Evolutionary conservation across 1,284 basidiomycete species (phyloP), one percentile per base, ranked within the genome.

Genomic region (Ceratobasidium sp.): DNA sequence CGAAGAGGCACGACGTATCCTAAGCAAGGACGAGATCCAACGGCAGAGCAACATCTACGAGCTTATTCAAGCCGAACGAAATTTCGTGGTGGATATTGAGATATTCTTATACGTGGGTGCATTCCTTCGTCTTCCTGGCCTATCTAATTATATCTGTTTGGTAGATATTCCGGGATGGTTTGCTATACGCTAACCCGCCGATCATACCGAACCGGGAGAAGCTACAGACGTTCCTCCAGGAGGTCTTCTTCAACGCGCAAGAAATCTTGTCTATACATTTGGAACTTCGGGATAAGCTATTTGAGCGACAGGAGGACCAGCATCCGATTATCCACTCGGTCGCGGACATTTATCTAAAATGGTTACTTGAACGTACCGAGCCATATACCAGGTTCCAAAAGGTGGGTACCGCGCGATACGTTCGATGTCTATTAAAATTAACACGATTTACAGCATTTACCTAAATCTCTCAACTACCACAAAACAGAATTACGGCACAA

Each of bases 401-500:
- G 69, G 69, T 73, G 48, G 14, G 54, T 17, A 29, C 24, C 15
- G 0, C 19, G 24, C 22, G 22, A 17, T 24, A 19, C 31, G 27
- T 33, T n/a, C 22, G 19, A 7, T 11, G 4, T 41, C 4, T 41
- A 41, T 11, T 41, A 41, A 41, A 41, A 41, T 11, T 50, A 22
- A 17, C n/a, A 7, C 51, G 27, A 36, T 77, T 7, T 17, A 9
- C 67, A 66, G 59, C 71, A 51, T 65, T 27, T 75, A 5, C 81
- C 81, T 77, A 81, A 44, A 84, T 79, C 91, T 22, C 44, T 62
- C 11, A 63, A 94, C 77, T 95, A 94, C 76, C 69, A 73, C 1
- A 85, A 95, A 51, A 88, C 94, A 0, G 92, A 95, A 79, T 91
- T 91, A 14, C 86, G 86, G 36, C 93, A 95, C 79, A 95, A 93